phyloP scores from a whole-genome alignment of 495 filamentous ascomycete genomes.

The Hypoxylon fragiforme region DNA sequence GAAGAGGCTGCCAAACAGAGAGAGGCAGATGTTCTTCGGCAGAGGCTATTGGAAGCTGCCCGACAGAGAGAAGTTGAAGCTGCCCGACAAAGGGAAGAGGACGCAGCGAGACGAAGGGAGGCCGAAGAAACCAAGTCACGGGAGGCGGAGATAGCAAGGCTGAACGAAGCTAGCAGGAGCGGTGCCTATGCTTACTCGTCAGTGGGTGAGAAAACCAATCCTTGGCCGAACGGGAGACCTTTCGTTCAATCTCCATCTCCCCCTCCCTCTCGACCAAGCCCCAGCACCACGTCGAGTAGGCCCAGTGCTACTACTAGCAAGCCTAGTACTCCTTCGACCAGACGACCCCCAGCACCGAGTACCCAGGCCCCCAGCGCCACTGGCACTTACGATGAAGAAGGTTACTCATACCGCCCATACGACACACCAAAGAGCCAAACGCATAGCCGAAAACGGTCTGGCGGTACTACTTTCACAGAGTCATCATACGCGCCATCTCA shows the following conservation, averaged over 20 bases:
- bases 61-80: constrained; percentile 33
- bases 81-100: constrained; percentile 25
- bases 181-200: constrained; percentile 56
- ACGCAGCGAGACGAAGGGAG: constrained; percentile 27
- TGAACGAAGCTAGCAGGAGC: constrained; percentile 27
- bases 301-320: constrained; percentile 37
- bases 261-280: constrained; percentile 19
- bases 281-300: background rate
- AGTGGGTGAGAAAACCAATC: constrained; percentile 59
- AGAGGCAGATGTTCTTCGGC: constrained; percentile 31
- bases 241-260: constrained; percentile 34
- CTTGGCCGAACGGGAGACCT: constrained; percentile 58
- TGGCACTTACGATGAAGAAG: constrained; percentile 54
- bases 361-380: constrained; percentile 65
- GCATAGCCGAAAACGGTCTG: constrained; percentile 56
- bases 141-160: constrained; percentile 36
- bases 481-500: constrained; percentile 81
- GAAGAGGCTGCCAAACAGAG: constrained; percentile 30
- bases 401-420: constrained; percentile 82
- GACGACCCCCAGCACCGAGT: constrained; percentile 38
- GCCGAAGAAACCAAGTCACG: constrained; percentile 34
- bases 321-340: constrained; percentile 35
- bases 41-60: constrained; percentile 28
- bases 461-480: constrained; percentile 73
- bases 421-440: constrained; percentile 61